Evolutionary conservation across 2,329 filamentous ascomycete species (phyloP), one percentile per base, ranked within the genome.

Genomic region (Fusarium miscanthi): DNA sequence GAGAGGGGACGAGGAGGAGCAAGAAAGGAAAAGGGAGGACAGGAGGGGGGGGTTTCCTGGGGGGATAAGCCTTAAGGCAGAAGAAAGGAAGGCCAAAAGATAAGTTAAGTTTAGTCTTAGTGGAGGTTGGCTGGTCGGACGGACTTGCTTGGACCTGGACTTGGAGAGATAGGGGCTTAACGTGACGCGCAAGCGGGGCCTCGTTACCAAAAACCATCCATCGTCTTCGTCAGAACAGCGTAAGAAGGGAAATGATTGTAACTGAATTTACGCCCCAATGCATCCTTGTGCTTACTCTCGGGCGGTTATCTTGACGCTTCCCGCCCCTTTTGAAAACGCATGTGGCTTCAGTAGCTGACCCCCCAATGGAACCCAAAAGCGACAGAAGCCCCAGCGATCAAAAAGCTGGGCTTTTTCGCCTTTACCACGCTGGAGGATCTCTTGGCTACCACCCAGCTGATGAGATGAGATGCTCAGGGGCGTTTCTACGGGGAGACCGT

Each of bases 201-300:
- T 25, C 8, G 21, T n/a, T 41, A 27, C 48, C 35, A 60, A 59
- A 69, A 69, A 63, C 40, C 40, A 41, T 54, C 56, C n/a, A n/a
- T n/a, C n/a, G 12, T 27, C 60, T 8, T 63, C 27, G 30, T 54
- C 38, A 43, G 48, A 51, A 45, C 52, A 59, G 42, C n/a, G 49
- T 63, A n/a, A 63, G 64, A 58, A 69, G 52, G 58, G 64, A 69
- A 63, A 69, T 69, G 66, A 69, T 69, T 57, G 46, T 27, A 67
- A 27, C 33, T 66, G 49, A 11, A 42, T 35, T 51, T 57, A 41
- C 64, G 58, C 51, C 43, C 43, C 51, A 35, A 19, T 45, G 58
- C 38, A 53, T 64, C 51, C 64, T 43, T 52, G 19, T 42, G 30
- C 23, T 69, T 30, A 40, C 62, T 42, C 23, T 52, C n/a, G 21